phyloP scores from a whole-genome alignment of 2,329 filamentous ascomycete species.

The Thermochaetoides dissita region DNA sequence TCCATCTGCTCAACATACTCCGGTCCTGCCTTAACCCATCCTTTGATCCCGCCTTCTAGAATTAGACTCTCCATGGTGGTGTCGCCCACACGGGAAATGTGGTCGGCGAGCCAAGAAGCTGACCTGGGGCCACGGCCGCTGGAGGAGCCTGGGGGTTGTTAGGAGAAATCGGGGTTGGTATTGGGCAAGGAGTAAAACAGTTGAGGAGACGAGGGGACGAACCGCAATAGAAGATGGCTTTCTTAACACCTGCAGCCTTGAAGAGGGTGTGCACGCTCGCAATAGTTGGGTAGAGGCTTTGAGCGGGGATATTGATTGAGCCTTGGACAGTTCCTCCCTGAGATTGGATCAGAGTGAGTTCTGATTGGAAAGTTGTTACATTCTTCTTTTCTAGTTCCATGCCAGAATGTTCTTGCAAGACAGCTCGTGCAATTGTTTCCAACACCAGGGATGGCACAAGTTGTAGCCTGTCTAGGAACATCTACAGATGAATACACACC shows the following conservation, averaged over 20 bases:
- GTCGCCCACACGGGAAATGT: constrained; percentile 29
- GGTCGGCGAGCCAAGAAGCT: constrained; percentile 41
- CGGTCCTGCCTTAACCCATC: constrained; percentile 34
- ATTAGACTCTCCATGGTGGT: constrained; percentile 32
- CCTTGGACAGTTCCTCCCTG: constrained; percentile 42
- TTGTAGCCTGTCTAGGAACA: no score
- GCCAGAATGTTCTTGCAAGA: neutral
- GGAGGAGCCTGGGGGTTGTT: constrained; percentile 32
- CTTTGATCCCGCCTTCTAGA: constrained; percentile 38
- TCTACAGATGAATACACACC: no score
- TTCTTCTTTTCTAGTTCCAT: neutral
- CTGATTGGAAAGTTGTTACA: neutral
- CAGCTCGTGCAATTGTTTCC: neutral
- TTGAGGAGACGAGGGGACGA: constrained; percentile 9
- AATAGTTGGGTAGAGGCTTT: constrained; percentile 30
- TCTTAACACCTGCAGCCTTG: constrained; percentile 25
- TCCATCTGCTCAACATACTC: constrained; percentile 35
- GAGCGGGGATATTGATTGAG: constrained; percentile 38
- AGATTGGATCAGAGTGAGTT: neutral
- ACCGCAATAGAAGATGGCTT: constrained; percentile 37
- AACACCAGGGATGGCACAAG: constrained; percentile 14
- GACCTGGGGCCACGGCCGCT: constrained; percentile 38
- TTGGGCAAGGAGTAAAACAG: neutral
- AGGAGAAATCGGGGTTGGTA: neutral
- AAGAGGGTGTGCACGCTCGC: constrained; percentile 28